Evolutionary conservation across 202 grass and related monocot species (phyloP), one percentile per base, ranked within the genome.

Genomic region (Setaria italica): DNA sequence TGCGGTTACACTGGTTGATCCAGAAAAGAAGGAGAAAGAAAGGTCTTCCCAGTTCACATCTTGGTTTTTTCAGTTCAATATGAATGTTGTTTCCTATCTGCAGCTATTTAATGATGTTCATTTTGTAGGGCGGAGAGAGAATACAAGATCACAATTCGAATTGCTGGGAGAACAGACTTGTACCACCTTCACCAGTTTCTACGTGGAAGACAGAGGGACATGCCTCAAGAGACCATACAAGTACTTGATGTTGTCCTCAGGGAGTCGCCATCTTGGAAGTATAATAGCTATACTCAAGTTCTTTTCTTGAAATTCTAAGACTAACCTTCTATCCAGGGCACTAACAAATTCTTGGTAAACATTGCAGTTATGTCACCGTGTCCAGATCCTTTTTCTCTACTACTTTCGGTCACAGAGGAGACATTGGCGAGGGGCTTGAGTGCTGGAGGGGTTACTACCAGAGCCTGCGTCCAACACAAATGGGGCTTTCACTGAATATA

Each of bases 371-470:
- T 78, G 87, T 85, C 29, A 85, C 87, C 37, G 77, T 92, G 9
- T 89, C 84, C 19, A 84, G 93, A 80, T 95, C 91, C 16, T 98
- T 95, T 79, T 98, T 92, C 77, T 95, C 93, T 50, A 80, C 88
- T 1, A 41, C 4, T 6, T 95, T 95, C 57, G 81, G 78, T 64
- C 42, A 76, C 60, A 68, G 77, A 66, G 42, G 58, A 7, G 77
- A 90, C 16, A 90, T 98, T 76, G 90, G 86, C 21, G 86, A 88
- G 48, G 96, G 93, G 47, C 55, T 98, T 47, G 96, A 98, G 79
- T 94, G 84, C 73, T 95, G 96, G 96, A 89, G 91, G 49, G 96
- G 93, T n/a, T 98, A 84, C 74, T 95, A 95, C 51, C 96, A 98
- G 85, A 98, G 95, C 70, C 70, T 98, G 63, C 81, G 91, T 8